A percentile compares a stretch with the other conserved stretches of the same genome.
Evolutionary conservation across 345 rosid genomes (phyloP).

Genomic region (Noccaea bulbosa): DNA sequence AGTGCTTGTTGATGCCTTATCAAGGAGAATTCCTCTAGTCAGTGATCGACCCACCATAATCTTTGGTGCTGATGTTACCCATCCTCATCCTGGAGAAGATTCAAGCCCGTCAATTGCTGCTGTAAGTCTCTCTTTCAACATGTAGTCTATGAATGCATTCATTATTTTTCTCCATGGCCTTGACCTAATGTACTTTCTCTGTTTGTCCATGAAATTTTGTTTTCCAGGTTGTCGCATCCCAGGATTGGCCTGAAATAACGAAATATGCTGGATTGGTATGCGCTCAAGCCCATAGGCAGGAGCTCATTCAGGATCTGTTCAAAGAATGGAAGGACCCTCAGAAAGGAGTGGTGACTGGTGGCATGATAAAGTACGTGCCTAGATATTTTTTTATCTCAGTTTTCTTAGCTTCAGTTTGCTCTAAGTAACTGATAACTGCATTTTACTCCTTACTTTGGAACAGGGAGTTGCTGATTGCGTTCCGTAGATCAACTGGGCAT

Average conservation of each 20-base stretch:
- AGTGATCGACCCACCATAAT: constrained; percentile 94
- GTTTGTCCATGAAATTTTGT: constrained; percentile 8
- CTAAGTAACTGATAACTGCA: constrained; percentile 1
- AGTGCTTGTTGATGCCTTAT: constrained; percentile 91
- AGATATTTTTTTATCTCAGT: background rate
- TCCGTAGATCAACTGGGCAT: constrained; percentile 92
- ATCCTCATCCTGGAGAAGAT: constrained; percentile 99
- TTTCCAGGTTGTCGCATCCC: constrained; percentile 93
- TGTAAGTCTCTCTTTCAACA: constrained; percentile 48
- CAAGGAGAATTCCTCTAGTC: constrained; percentile 91
- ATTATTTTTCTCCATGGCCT: constrained; percentile 6
- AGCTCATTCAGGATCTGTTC: constrained; percentile 93
- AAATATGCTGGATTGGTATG: constrained; percentile 97
- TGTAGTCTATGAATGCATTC: background rate
- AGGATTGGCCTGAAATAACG: constrained; percentile 99
- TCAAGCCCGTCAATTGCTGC: constrained; percentile 99
- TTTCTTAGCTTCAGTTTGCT: constrained; percentile 13
- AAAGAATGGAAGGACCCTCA: constrained; percentile 97
- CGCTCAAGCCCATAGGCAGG: constrained; percentile 99
- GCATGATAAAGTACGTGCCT: constrained; percentile 86
- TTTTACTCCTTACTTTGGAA: constrained; percentile 1
- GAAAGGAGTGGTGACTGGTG: constrained; percentile 88
- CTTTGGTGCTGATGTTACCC: constrained; percentile 99
- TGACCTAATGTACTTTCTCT: constrained; percentile 1
- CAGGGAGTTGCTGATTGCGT: constrained; percentile 96